phyloP scores from a whole-genome alignment of 2,329 filamentous ascomycete species.

The Cordyceps tenuipes region DNA sequence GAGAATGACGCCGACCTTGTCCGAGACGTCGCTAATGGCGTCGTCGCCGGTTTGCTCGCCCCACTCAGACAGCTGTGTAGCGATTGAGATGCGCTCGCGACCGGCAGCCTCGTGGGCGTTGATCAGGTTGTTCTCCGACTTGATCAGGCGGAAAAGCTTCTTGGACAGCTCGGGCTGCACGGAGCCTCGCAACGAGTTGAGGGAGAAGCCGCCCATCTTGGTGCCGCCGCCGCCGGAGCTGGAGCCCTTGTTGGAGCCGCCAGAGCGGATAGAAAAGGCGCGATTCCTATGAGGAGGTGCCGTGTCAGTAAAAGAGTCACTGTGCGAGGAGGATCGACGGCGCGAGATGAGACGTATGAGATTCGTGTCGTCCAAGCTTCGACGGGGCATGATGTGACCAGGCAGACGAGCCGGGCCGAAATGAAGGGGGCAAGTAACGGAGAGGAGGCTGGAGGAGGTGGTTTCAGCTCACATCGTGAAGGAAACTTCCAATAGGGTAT shows the following conservation, averaged over 20 bases:
- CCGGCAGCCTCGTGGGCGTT: constrained; percentile 75
- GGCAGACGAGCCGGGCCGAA: neutral
- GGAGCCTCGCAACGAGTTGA: constrained; percentile 76
- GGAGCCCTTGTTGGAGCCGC: constrained; percentile 38
- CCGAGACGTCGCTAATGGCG: constrained; percentile 77
- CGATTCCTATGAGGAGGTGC: constrained; percentile 51
- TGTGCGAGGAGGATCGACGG: constrained; percentile 14
- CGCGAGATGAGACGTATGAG: constrained; percentile 15
- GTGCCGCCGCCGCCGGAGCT: constrained; percentile 31
- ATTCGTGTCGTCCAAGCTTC: constrained; percentile 23
- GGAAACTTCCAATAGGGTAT: neutral
- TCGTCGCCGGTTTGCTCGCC: constrained; percentile 87
- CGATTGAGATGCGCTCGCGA: constrained; percentile 76
- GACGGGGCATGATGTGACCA: constrained; percentile 22
- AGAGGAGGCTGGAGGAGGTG: neutral
- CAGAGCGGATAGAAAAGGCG: constrained; percentile 64
- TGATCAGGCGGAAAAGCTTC: constrained; percentile 86
- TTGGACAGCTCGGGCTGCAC: constrained; percentile 83
- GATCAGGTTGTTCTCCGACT: constrained; percentile 86
- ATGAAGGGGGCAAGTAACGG: neutral
- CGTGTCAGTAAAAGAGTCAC: constrained; percentile 21
- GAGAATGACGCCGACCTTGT: constrained; percentile 90
- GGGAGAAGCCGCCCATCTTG: constrained; percentile 57
- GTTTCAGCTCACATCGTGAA: constrained; percentile 6
- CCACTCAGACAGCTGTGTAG: constrained; percentile 90